These are phyloP conservation scores for Plantago rigida DNA, from an alignment of 305 asterid species.

Conservation along the genomic window DNA sequence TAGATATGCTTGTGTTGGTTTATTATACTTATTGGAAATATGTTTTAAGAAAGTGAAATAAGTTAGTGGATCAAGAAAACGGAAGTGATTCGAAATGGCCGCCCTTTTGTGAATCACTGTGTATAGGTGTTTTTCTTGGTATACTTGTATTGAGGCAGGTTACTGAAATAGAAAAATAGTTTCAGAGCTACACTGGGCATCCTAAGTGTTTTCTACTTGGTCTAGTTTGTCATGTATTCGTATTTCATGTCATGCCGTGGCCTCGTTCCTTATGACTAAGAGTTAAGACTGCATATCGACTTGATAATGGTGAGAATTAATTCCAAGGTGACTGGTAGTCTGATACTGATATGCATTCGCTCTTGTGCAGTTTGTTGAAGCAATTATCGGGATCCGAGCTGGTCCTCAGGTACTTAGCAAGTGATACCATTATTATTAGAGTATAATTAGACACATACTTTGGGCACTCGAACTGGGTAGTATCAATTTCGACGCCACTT, in stretches of 20 bases:
- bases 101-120: too few species aligned
- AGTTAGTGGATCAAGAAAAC: not conserved
- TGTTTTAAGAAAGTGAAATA: not conserved
- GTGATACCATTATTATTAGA: not conserved
- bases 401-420: constrained; percentile 47
- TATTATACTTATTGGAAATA: too few species aligned
- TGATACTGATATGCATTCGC: constrained; percentile 1
- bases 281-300: not conserved
- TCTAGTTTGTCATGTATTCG: too few species aligned
- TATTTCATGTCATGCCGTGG: too few species aligned
- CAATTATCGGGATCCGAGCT: constrained; percentile 61
- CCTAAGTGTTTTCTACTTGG: not conserved
- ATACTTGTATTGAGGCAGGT: not conserved
- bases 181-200: not conserved
- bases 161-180: too few species aligned
- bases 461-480: not conserved
- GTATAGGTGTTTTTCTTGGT: not conserved
- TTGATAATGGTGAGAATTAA: not conserved
- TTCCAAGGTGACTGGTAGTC: not conserved
- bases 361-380: constrained; percentile 78
- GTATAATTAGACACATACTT: not conserved
- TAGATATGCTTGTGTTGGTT: too few species aligned
- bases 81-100: too few species aligned
- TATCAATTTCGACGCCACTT: not conserved
- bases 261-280: too few species aligned